Evolutionary conservation across 1,139 yeast genomes (phyloP), one percentile per base, ranked within the genome.

Genomic region (Pichia sp.): DNA sequence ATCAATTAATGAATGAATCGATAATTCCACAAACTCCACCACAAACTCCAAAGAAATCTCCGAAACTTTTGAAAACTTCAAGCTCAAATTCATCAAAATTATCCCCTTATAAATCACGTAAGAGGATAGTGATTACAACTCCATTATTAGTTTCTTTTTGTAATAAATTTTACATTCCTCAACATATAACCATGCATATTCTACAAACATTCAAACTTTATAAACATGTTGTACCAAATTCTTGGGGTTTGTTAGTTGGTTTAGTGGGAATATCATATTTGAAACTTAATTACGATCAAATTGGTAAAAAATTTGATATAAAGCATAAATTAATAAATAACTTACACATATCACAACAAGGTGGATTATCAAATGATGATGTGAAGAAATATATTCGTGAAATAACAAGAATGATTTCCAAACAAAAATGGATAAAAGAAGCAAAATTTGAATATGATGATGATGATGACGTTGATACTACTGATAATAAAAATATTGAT

Each of bases 191-290:
- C 0, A 65, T 67, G 24, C 60, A 65, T 31, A 65, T 82, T 45
- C 50, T 80, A 11, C 70, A 69, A 29, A 71, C 79, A 0, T 80
- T 72, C 49, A 61, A 68, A 29, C 60, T 65, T 3, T 76, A 76
- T 49, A 68, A 72, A 32, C 69, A 71, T 37, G 74, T 76, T 50
- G 71, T 80, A 39, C 72, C 73, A 37, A 76, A 73, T 43, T 81
- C 80, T 33, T 81, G 88, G 86, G 75, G 78, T 14, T 58, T 81
- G 23, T 75, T 81, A 1, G 78, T 85, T 56, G 89, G 88, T 0
- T 57, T 81, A 48, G 67, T 80, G 1, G 68, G 80, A 32, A 72
- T 80, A 6, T 78, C 80, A 13, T 78, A 76, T 40, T 63, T 68
- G 13, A 64, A 80, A 13, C 68, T 80, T 28, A 78, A 78, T 54